Evolutionary conservation across 179 eudicot species (phyloP).

Genomic region (Carnegiea gigantea): DNA sequence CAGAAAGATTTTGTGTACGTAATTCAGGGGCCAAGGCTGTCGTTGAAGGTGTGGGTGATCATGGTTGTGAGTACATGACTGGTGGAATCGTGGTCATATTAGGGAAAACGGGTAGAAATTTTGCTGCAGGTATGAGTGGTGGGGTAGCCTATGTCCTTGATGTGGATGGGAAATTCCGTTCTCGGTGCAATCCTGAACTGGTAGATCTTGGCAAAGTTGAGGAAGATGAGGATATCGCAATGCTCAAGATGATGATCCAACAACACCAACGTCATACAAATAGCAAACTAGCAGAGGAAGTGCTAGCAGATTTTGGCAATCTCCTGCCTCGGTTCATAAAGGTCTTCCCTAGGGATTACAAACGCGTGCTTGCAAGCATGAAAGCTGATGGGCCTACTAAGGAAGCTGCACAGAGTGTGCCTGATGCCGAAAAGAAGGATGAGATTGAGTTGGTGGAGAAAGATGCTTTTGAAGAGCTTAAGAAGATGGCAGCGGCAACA

Average conservation of each 20-base stretch:
- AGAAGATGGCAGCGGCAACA: constrained; percentile 64
- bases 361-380: constrained; percentile 68
- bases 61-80: constrained; percentile 99
- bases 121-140: constrained; percentile 99
- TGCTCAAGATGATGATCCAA: constrained; percentile 85
- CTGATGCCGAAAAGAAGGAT: constrained; percentile 66
- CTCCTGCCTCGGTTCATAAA: constrained; percentile 78
- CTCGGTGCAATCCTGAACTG: constrained; percentile 77
- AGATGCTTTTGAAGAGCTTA: constrained; percentile 84
- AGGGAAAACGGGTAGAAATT: constrained; percentile 92
- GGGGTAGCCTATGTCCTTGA: constrained; percentile 94
- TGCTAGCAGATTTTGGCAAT: constrained; percentile 72
- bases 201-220: constrained; percentile 94
- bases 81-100: constrained; percentile 91
- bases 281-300: constrained; percentile 86
- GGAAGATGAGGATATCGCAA: constrained; percentile 82
- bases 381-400: constrained; percentile 50
- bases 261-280: constrained; percentile 93
- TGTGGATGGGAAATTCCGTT: constrained; percentile 57
- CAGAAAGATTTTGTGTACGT: constrained; percentile 95
- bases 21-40: constrained; percentile 96
- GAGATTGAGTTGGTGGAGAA: constrained; percentile 57
- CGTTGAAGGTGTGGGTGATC: constrained; percentile 99
- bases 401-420: constrained; percentile 51
- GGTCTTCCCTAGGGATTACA: constrained; percentile 96